Evolutionary conservation across 495 filamentous ascomycete species (phyloP).

Genomic region (Penicillium coffeae): DNA sequence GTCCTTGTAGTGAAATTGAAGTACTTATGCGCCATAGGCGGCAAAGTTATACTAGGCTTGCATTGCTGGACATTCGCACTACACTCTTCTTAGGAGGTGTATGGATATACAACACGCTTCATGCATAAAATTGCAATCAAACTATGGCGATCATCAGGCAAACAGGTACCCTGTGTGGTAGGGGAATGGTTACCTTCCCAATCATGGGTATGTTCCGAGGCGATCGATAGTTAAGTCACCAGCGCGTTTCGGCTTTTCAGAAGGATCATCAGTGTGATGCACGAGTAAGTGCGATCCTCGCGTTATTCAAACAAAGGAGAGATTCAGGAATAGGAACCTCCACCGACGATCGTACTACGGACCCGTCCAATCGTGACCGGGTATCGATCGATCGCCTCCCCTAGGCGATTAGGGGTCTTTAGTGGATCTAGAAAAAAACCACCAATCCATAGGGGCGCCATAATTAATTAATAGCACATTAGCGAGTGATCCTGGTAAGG

Average conservation of each 20-base stretch:
- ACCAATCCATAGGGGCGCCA: too few species aligned
- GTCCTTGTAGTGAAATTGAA: too few species aligned
- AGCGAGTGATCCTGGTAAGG: neutral
- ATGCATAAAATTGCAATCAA: neutral
- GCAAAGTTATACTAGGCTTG: too few species aligned
- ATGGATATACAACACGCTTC: neutral
- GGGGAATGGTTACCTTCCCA: too few species aligned
- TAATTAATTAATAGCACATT: too few species aligned
- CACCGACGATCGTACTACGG: neutral
- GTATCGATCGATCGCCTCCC: neutral
- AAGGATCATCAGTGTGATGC: neutral
- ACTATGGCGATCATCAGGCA: neutral
- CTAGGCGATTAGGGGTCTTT: neutral
- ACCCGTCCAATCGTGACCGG: neutral
- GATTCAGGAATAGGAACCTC: neutral
- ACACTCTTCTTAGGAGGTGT: neutral
- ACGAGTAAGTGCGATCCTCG: neutral
- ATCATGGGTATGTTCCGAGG: neutral
- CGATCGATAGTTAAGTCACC: neutral
- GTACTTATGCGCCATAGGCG: too few species aligned
- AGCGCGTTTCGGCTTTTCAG: neutral
- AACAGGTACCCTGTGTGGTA: too few species aligned
- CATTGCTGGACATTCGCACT: neutral
- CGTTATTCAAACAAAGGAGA: neutral
- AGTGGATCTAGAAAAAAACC: neutral